Evolutionary conservation across 2,329 filamentous ascomycete genomes (phyloP), one percentile per base, ranked within the genome.

Genomic region (Cladophialophora chaetospira): DNA sequence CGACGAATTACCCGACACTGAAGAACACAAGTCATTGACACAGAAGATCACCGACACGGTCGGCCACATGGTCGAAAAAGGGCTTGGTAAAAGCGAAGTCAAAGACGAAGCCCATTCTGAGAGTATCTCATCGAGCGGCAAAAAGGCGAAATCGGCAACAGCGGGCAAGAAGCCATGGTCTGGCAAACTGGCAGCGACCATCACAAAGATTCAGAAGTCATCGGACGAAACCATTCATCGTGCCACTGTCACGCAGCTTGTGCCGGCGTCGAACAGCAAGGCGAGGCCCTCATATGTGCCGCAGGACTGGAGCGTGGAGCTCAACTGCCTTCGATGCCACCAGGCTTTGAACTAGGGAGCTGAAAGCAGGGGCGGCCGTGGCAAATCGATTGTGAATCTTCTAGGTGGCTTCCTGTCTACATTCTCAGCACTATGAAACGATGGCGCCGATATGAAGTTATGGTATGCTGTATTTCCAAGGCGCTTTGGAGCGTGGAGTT

Each of bases 241-340:
- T 51, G 61, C 58, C 11, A 57, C 46, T 3, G 53, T 62, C 15
- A 49, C 50, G 19, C 58, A 58, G 48, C 33, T 55, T 3, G 57
- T 60, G 5, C 60, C 60, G 6, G 54, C 40, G 1, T 15, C 57
- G 26, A 52, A 40, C 25, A 53, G 51, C 44, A 60, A 53, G 29
- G 36, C 15, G 2, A 51, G 17, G 10, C 13, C 23, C 26, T 19
- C 26, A 9, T 61, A 76, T 62, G 10, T 75, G 73, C 5, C 70
- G 68, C 36, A 75, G 69, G 57, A 74, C 72, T 29, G 75, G 75
- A 28, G 74, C 63, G 9, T 77, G 63, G 43, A 75, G 61, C 5
- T 68, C 65, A 17, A 75, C 50, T 10, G 71, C 68, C 9, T 77
- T 71, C 65, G 77, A 67, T 61, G 70, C 71, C 31, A 68, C 67